A percentile compares a stretch with the other conserved stretches of the same genome.
These are phyloP conservation scores for Blepharisma stoltei DNA, from an alignment of 73 alveolate species.

Conservation along the genomic window DNA sequence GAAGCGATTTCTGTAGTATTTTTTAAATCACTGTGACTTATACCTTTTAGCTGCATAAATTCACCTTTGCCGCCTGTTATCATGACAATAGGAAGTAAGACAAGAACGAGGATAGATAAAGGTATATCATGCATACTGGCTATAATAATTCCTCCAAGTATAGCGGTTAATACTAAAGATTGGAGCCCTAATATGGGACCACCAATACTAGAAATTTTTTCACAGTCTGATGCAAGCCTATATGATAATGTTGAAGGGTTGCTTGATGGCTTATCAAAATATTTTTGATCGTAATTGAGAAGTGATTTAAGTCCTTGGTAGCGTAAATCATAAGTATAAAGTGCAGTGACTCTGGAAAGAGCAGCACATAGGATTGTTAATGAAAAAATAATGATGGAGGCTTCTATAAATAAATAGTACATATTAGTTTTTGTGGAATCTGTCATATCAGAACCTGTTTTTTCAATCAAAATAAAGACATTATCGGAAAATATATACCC, in stretches of 20 bases:
- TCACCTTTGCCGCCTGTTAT: constrained; percentile 25
- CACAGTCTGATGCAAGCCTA: constrained; percentile 36
- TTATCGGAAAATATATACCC: not conserved
- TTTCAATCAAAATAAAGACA: not conserved
- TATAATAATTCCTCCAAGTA: not conserved
- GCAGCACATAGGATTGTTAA: not conserved
- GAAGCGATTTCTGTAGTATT: constrained; percentile 52
- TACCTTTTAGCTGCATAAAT: constrained; percentile 20
- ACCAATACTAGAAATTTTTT: not conserved
- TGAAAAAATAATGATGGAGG: not conserved
- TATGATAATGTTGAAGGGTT: constrained; percentile 38
- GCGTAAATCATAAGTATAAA: constrained; percentile 29
- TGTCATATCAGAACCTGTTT: not conserved
- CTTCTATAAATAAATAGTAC: not conserved
- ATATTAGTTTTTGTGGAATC: not conserved
- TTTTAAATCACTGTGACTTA: not conserved
- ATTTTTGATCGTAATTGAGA: constrained; percentile 32
- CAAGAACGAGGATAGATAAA: constrained; percentile 5
- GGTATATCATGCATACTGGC: not conserved
- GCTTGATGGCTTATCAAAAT: constrained; percentile 35
- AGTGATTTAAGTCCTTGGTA: constrained; percentile 33
- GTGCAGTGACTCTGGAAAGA: constrained; percentile 11
- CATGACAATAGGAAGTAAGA: constrained; percentile 7
- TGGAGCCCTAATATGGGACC: constrained; percentile 13
- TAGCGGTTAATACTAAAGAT: not conserved